Evolutionary conservation across 257 asterid species (phyloP).

Genomic region (Prunella vulgaris): DNA sequence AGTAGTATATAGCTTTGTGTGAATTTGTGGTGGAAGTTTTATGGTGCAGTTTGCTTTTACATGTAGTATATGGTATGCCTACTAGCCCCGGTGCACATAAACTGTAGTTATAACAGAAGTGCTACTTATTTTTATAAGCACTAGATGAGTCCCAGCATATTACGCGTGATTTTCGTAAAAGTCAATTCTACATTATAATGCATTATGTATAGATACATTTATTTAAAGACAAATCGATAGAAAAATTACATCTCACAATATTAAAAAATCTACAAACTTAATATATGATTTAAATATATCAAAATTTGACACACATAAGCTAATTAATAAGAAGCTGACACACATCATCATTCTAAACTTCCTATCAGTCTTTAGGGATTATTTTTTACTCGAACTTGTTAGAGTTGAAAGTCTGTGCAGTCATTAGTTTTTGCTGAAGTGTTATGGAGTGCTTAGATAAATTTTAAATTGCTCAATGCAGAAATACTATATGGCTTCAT

Average conservation of each 20-base stretch:
- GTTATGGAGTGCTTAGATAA: slow-evolving; percentile 5
- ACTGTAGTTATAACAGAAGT: background rate
- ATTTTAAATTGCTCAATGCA: slow-evolving; percentile 36
- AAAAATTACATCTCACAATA: too few relatives aligned
- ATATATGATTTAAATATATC: too few relatives aligned
- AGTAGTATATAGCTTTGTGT: background rate
- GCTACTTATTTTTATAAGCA: background rate
- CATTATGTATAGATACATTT: too few relatives aligned
- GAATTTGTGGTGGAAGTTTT: background rate
- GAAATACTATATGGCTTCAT: slow-evolving; percentile 99
- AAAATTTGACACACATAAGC: too few relatives aligned
- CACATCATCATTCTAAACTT: too few relatives aligned
- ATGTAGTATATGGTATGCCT: background rate
- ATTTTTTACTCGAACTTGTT: background rate
- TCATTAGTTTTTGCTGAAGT: background rate
- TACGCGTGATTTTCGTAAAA: too few relatives aligned
- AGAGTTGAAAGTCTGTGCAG: background rate
- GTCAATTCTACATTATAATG: too few relatives aligned
- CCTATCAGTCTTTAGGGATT: background rate
- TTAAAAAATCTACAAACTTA: too few relatives aligned
- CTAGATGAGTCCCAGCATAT: too few relatives aligned
- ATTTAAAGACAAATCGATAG: too few relatives aligned
- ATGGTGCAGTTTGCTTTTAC: background rate
- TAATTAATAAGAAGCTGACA: too few relatives aligned
- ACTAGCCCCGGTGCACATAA: background rate